Evolutionary conservation across 345 rosid species (phyloP), one percentile per base, ranked within the genome.

Genomic region (Arabidopsis arenosa): DNA sequence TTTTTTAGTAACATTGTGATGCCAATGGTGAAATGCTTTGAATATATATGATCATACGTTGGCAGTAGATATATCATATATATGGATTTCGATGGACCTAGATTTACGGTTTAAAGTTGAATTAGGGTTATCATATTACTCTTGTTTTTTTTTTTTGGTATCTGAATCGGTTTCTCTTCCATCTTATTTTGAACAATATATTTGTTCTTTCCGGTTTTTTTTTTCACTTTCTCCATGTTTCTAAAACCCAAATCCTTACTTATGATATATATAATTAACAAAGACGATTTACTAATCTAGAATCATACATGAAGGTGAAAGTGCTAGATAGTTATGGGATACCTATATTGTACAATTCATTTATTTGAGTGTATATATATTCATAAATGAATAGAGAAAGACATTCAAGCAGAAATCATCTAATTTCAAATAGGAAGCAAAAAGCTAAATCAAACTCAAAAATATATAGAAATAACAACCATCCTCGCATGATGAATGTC

Each of bases 401-500:
- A 40, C 47, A 51, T 39, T 37, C 17, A 58, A 66, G 26, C 12
- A 45, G 12, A 67, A 30, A 2, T 32, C 40, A 18, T 40, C 39
- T 35, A 66, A 39, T 67, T 13, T 58, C 9, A 68, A 5, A 23
- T 51, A 68, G 18, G 39, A 60, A 67, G 7, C 9, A 66, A 48
- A 33, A 49, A 14, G 26, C 66, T 36, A 67, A 39, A 14, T 21
- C 53, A 70, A 54, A 26, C 43, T 70, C n/a, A 37, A 54, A 53
- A 35, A 35, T 53, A 35, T 11, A 40, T 75, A 43, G 8, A 53
- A 11, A 33, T 8, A 43, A 21, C 1, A 51, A 43, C 15, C 33
- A 69, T n/a, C 23, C 65, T 69, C 64, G 51, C 35, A 54, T 61
- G 15, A 30, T 17, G 39, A 64, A 55, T 77, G 49, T 45, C n/a